These are phyloP conservation scores for Laguncularia racemosa DNA, from an alignment of 345 rosid species.

Conservation along the genomic window DNA sequence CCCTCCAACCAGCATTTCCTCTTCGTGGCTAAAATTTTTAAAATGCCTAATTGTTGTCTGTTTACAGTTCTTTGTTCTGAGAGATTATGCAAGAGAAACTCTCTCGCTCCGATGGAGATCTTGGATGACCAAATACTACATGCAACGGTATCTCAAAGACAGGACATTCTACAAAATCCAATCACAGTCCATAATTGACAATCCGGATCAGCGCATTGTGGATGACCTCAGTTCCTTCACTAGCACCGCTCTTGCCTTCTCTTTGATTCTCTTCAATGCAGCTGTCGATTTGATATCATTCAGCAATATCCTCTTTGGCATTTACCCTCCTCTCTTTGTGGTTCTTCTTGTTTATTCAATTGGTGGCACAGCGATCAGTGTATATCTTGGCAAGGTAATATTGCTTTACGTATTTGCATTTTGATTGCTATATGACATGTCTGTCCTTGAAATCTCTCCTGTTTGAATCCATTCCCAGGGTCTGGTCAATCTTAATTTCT, in stretches of 20 bases:
- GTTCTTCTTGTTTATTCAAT: conserved; percentile 76
- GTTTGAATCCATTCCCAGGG: conserved; percentile 33
- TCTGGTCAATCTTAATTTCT: conserved; percentile 77
- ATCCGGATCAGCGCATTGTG: conserved; percentile 94
- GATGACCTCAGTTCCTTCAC: conserved; percentile 91
- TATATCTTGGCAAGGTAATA: conserved; percentile 78
- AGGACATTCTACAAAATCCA: conserved; percentile 87
- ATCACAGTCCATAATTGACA: conserved; percentile 85
- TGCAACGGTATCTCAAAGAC: conserved; percentile 67
- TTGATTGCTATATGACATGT: not conserved
- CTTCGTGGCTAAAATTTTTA: too few relatives aligned
- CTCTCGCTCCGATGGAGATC: conserved; percentile 90
- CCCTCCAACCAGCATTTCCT: too few relatives aligned
- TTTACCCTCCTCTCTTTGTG: conserved; percentile 80
- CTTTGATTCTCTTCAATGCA: conserved; percentile 72
- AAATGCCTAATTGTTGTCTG: not conserved
- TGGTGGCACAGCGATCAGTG: conserved; percentile 82
- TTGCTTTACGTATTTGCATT: not conserved
- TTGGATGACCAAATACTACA: conserved; percentile 91
- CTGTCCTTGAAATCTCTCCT: not conserved
- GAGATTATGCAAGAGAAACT: conserved; percentile 86
- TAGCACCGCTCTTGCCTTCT: conserved; percentile 80
- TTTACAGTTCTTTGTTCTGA: conserved; percentile 76
- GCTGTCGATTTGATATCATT: conserved; percentile 88
- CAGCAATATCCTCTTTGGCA: conserved; percentile 85